phyloP scores from a whole-genome alignment of 495 filamentous ascomycete species.

The Tuber magnatum region DNA sequence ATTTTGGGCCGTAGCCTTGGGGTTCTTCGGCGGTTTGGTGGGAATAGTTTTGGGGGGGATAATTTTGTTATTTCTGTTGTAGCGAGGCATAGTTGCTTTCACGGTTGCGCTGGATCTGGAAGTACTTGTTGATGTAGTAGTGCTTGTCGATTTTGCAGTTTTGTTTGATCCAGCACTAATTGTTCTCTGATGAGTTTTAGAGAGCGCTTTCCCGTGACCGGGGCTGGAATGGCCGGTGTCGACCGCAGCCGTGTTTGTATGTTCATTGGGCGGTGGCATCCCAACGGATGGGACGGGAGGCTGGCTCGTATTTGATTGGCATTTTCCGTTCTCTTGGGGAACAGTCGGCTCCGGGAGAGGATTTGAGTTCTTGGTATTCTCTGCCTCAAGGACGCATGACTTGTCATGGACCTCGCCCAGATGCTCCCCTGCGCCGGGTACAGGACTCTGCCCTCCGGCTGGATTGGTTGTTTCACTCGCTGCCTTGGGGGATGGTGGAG shows the following conservation, averaged over 20 bases:
- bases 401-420: background rate
- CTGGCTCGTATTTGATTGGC: background rate
- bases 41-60: background rate
- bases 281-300: background rate
- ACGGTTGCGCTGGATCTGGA: background rate
- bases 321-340: background rate
- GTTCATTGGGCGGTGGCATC: background rate
- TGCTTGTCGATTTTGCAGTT: conserved; percentile 1
- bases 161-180: background rate
- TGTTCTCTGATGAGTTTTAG: background rate
- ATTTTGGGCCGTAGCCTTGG: background rate
- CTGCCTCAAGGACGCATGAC: background rate
- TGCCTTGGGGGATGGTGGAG: background rate
- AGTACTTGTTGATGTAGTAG: background rate
- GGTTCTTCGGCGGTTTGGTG: background rate
- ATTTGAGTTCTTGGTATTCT: background rate
- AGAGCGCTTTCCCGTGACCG: background rate
- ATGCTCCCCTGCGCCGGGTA: background rate
- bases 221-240: background rate
- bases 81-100: background rate
- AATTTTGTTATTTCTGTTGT: background rate
- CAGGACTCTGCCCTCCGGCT: background rate
- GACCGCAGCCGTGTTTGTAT: background rate
- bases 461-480: background rate
- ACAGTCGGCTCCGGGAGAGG: background rate